Evolutionary conservation across 805 yeast species (phyloP).

Genomic region (Wickerhamomyces sydowiorum): DNA sequence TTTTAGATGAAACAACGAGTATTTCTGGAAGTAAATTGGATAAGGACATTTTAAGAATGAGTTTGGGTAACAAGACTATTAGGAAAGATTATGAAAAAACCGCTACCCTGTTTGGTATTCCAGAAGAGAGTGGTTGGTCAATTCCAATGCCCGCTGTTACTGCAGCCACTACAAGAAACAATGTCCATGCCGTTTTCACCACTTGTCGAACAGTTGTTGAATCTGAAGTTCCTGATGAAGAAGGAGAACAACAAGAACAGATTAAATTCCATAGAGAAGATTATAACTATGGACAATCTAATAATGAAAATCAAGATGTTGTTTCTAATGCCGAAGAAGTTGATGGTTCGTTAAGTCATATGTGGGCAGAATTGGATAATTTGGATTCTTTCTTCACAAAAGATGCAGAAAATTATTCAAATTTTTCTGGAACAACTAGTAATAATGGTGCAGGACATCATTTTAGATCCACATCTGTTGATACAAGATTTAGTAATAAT

Average conservation of each 20-base stretch:
- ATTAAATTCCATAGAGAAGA: conserved; percentile 56
- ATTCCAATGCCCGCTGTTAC: conserved; percentile 92
- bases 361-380: conserved; percentile 90
- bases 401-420: conserved; percentile 31
- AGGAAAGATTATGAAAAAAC: conserved; percentile 80
- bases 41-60: conserved; percentile 85
- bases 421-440: conserved; percentile 18
- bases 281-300: conserved; percentile 32
- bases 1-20: conserved; percentile 74
- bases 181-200: conserved; percentile 91
- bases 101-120: conserved; percentile 89
- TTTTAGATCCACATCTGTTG: conserved; percentile 44
- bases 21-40: conserved; percentile 92
- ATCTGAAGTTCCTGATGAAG: conserved; percentile 25
- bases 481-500: conserved; percentile 49
- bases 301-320: conserved; percentile 28
- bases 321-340: conserved; percentile 51
- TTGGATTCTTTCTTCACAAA: conserved; percentile 84
- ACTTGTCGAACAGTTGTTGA: conserved; percentile 52
- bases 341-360: conserved; percentile 75
- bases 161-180: conserved; percentile 82
- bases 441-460: conserved; percentile 25
- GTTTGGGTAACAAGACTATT: conserved; percentile 75
- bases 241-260: conserved; percentile 28
- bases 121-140: conserved; percentile 96